Evolutionary conservation across 2,329 filamentous ascomycete species (phyloP).

Genomic region (Septoria petroselini): DNA sequence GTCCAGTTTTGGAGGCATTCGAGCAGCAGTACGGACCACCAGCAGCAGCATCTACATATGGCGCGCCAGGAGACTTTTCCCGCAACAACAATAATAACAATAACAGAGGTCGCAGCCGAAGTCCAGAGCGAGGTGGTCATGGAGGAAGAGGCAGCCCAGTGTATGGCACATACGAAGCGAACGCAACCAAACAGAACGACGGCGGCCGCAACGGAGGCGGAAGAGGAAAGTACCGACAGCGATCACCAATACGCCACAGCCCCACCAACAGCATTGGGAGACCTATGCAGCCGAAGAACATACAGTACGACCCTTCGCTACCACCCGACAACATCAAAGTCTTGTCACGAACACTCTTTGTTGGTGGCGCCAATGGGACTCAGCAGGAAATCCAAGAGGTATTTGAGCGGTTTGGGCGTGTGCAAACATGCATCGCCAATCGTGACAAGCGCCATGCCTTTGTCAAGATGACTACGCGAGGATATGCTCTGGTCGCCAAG

Average conservation of each 20-base stretch:
- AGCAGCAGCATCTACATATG: conserved; percentile 22
- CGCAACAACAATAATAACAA: too few relatives aligned
- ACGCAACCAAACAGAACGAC: conserved; percentile 24
- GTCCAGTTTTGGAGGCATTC: conserved; percentile 53
- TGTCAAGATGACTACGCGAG: conserved; percentile 93
- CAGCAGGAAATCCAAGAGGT: conserved; percentile 78
- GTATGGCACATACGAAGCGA: conserved; percentile 67
- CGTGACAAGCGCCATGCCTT: conserved; percentile 97
- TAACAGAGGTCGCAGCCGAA: conserved; percentile 63
- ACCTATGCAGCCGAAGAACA: conserved; percentile 62
- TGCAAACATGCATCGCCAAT: conserved; percentile 98
- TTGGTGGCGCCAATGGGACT: conserved; percentile 79
- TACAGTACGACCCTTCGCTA: conserved; percentile 74
- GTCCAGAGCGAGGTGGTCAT: conserved; percentile 64
- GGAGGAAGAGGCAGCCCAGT: conserved; percentile 62
- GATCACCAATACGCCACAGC: conserved; percentile 69
- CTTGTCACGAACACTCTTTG: conserved; percentile 89
- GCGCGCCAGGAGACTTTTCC: conserved; percentile 24
- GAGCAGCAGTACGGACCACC: conserved; percentile 33
- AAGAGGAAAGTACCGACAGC: conserved; percentile 75
- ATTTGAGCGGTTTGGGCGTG: conserved; percentile 77
- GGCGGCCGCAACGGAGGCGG: conserved; percentile 37
- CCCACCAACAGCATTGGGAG: conserved; percentile 50
- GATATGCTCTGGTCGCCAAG: conserved; percentile 79
- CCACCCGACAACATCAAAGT: conserved; percentile 82